phyloP scores from a whole-genome alignment of 306 rosid species.

The Pterocarpus macrocarpus region DNA sequence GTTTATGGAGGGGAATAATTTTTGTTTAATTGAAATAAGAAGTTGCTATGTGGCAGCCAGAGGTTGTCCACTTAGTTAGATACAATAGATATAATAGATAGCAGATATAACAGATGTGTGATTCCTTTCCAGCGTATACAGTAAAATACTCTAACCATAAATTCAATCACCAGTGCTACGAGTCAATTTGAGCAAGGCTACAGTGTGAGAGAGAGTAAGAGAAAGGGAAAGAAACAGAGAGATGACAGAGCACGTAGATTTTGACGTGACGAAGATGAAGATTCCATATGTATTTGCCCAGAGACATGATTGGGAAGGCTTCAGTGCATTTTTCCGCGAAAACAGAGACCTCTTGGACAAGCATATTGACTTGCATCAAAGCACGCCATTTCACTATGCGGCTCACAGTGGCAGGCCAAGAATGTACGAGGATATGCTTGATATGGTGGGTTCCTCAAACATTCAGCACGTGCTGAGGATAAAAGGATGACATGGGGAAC shows the following conservation, averaged over 20 bases:
- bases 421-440: slow-evolving; percentile 40
- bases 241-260: not conserved
- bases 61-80: too few relatives aligned
- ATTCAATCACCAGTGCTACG: too few relatives aligned
- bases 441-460: not conserved
- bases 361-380: slow-evolving; percentile 34
- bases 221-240: too few relatives aligned
- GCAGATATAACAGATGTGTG: too few relatives aligned
- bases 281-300: not conserved
- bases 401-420: not conserved
- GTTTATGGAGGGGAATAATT: too few relatives aligned
- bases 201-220: not conserved
- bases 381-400: slow-evolving; percentile 42
- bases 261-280: not conserved
- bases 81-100: too few relatives aligned
- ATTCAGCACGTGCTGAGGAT: slow-evolving; percentile 42
- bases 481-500: not conserved
- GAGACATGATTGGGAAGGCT: not conserved
- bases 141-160: too few relatives aligned
- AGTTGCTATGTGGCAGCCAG: too few relatives aligned
- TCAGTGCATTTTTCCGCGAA: not conserved
- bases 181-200: too few relatives aligned
- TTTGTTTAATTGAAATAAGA: too few relatives aligned
- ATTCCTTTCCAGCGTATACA: not conserved
- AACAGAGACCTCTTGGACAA: not conserved